phyloP scores from a whole-genome alignment of 257 asterid genomes.

The Solanum appendiculatum region DNA sequence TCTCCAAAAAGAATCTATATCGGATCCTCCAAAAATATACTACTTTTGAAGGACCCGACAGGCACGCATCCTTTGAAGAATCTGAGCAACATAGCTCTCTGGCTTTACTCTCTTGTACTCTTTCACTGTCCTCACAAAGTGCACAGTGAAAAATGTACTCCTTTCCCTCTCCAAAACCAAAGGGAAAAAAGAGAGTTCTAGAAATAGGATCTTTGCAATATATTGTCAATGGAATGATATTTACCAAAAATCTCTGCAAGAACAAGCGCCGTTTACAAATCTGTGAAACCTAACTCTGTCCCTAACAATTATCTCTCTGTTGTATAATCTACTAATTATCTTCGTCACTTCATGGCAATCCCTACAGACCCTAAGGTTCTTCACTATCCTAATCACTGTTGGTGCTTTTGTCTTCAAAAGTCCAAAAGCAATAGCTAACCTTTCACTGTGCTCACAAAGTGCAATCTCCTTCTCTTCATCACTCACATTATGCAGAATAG shows the following conservation, averaged over 20 bases:
- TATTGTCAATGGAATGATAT: neutral
- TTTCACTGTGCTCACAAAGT: constrained; percentile 64
- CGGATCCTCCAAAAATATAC: neutral
- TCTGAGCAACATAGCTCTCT: neutral
- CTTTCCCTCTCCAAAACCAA: neutral
- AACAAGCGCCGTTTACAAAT: constrained; percentile 42
- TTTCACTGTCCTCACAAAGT: too few species aligned
- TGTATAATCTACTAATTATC: constrained; percentile 45
- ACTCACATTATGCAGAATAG: constrained; percentile 38
- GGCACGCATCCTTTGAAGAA: neutral
- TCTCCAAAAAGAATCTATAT: neutral
- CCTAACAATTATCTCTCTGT: constrained; percentile 55
- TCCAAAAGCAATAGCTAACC: constrained; percentile 64
- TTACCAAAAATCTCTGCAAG: constrained; percentile 63
- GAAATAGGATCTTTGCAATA: neutral
- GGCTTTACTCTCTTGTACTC: too few species aligned
- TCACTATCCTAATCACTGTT: constrained; percentile 37
- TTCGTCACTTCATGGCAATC: constrained; percentile 70
- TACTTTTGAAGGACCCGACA: neutral
- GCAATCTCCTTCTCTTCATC: constrained; percentile 44
- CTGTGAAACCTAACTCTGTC: constrained; percentile 55
- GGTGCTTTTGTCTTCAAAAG: constrained; percentile 51
- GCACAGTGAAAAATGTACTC: too few species aligned
- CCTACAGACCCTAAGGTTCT: constrained; percentile 47
- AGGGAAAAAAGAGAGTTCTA: neutral